Evolutionary conservation across 176 grass and related monocot genomes (phyloP), one percentile per base, ranked within the genome.

Genomic region (Triticum dicoccoides): DNA sequence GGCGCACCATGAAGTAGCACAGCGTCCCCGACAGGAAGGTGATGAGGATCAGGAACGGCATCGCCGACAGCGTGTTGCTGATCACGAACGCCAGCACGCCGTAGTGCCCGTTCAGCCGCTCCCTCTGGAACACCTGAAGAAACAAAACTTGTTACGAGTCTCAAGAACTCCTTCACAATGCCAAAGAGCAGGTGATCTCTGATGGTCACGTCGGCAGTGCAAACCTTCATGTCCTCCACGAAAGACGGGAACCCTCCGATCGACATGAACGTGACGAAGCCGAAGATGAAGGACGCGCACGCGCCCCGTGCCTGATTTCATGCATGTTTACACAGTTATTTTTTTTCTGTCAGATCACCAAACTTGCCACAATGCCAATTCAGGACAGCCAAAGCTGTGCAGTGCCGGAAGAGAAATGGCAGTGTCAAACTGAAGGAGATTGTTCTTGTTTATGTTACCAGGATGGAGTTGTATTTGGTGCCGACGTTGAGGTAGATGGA

Each of bases 251-350:
- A 99, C 66, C 97, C 94, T 83, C 97, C 97, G 9, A 96, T 99
- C 1, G 97, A 99, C 97, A 99, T 99, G 90, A 99, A 99, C 25
- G 97, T 99, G 56, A 99, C 94, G n/a, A 99, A 99, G 80, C 97
- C 97, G 38, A 99, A 99, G 65, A 99, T 67, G 73, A 99, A 99
- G 2, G 97, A 99, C 69, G 92, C 97, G 63, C 97, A 99, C 0
- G 97, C 97, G 0, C 97, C 97, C 73, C 97, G 87, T 35, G 97
- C 94, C 97, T 99, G 75, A 72, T 58, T 75, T 75, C 15, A 59
- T 21, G 17, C 73, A 76, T 41, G 24, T 61, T 83, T 84, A 37
- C 41, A 87, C 24, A 80, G 61, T 54, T 39, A 32, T 42, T 54
- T 54, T 11, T 52, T 63, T 51, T 56, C 6, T 61, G 58, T 84